Conservation (phyloP, 1,139 yeast species). For the Suhomyces terraborum region DNA sequence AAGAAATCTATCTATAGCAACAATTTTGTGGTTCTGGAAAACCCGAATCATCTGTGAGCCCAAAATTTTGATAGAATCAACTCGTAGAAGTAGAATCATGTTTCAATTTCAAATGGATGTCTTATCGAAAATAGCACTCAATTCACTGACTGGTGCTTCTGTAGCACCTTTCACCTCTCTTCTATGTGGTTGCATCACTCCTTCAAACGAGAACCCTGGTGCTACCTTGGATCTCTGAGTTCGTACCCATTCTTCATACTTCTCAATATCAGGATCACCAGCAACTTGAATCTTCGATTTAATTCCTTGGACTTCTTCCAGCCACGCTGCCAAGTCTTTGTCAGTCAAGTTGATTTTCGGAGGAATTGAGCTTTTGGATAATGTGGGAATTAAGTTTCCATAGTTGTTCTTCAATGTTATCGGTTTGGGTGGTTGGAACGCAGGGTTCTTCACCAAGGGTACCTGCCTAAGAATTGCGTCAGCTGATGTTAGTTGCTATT, state of each 20-base stretch:
- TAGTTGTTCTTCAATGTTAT: constrained; percentile 56
- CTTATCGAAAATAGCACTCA: constrained; percentile 34
- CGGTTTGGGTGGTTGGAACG: constrained; percentile 58
- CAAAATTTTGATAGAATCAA: too few species aligned
- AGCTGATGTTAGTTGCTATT: constrained; percentile 31
- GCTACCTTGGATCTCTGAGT: constrained; percentile 40
- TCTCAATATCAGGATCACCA: constrained; percentile 19
- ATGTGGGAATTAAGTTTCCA: constrained; percentile 40
- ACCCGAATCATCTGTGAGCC: too few species aligned
- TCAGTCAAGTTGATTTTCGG: constrained; percentile 38
- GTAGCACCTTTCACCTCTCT: background rate
- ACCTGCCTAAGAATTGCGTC: constrained; percentile 56
- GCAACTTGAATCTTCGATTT: constrained; percentile 14
- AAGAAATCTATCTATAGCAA: too few species aligned
- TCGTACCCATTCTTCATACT: constrained; percentile 38
- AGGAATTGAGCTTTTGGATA: constrained; percentile 39
- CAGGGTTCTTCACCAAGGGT: constrained; percentile 60
- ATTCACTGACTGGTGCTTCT: constrained; percentile 26
- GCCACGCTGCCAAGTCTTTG: constrained; percentile 35
- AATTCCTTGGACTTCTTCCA: constrained; percentile 25
- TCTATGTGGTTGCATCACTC: constrained; percentile 37
- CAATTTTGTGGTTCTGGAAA: too few species aligned
- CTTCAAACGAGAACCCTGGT: constrained; percentile 41
- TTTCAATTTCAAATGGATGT: constrained; percentile 15
- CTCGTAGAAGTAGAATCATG: too few species aligned